Base-by-base conservation (phyloP, 768 basidiomycete species). In the Piloderma croceum region DNA sequence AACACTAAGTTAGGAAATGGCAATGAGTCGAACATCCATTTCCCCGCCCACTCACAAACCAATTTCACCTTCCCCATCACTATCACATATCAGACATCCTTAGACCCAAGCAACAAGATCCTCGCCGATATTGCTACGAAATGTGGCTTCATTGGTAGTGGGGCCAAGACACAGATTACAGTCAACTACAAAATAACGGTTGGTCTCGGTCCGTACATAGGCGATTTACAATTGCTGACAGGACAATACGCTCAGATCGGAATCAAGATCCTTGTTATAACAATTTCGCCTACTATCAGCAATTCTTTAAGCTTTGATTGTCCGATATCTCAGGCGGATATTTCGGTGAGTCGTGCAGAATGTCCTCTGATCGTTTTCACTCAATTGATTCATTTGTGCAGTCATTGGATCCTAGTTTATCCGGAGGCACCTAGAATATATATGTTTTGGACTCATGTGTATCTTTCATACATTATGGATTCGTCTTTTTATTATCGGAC, bases 31-130 rank as follows among this genome's bases (percentile, higher is more conserved):
- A 60, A 63, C 41, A 46, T 79, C 36, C 60, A 58, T 4, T 54
- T 71, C 34, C 13, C 69, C 7, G 67, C 83, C 10, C 63, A 77
- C 48, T 53, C 70, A 3, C 65, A 69, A 46, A 84, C 77, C 4
- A 79, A 76, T 46, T 76, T 88, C 64, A 80, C 77, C 0, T 85
- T 91, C 66, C 88, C 88, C 2, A 84, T 90, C 61, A 50, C 70
- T 5, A 65, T 91, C 31, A 62, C 65, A 32, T 91, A 89, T 63
- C 73, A 71, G 25, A 63, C 67, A 19, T 52, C 70, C 0, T 51
- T 64, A 31, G 74, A 86, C 43, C 79, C 85, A 7, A 65, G 64
- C 27, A 56, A 61, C 23, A 38, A 42, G 5, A 76, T 90, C 17
- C 64, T 90, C n/a, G 23, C 59, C 7, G 83, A 89, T 54, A 49